Conservation (phyloP, 2,329 filamentous ascomycete genomes). For the Colletotrichum karsti region DNA sequence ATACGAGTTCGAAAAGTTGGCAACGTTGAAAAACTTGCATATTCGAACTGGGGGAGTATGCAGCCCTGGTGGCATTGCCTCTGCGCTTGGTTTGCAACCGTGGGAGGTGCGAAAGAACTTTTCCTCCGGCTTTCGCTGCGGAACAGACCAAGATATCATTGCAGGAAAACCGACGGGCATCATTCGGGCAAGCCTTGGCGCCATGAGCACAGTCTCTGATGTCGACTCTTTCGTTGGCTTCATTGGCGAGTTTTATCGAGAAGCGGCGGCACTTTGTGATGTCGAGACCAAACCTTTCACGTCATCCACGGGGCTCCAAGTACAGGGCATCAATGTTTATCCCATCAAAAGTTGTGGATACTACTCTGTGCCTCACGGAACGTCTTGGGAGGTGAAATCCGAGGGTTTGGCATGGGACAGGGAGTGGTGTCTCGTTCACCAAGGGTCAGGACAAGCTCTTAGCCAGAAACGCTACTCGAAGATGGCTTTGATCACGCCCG, state of each 20-base stretch:
- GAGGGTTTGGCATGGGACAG: slow-evolving; percentile 95
- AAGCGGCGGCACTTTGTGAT: slow-evolving; percentile 24
- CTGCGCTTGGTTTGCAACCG: slow-evolving; percentile 75
- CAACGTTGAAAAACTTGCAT: slow-evolving; percentile 80
- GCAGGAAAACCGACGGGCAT: slow-evolving; percentile 88
- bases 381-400: slow-evolving; percentile 77
- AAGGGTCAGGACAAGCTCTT: slow-evolving; percentile 83
- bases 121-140: slow-evolving; percentile 84
- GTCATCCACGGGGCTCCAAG: slow-evolving; percentile 29
- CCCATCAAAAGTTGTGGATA: slow-evolving; percentile 95
- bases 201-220: slow-evolving; percentile 85
- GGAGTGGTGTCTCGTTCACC: slow-evolving; percentile 94
- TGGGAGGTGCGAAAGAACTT: slow-evolving; percentile 89
- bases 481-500: slow-evolving; percentile 86
- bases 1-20: slow-evolving; percentile 87
- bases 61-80: slow-evolving; percentile 87
- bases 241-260: slow-evolving; percentile 72
- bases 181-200: slow-evolving; percentile 85
- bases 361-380: slow-evolving; percentile 71
- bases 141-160: slow-evolving; percentile 82
- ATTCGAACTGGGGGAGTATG: slow-evolving; percentile 89
- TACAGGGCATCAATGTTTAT: slow-evolving; percentile 79
- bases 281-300: neutral
- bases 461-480: slow-evolving; percentile 88
- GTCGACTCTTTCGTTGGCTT: slow-evolving; percentile 78